Conservation (phyloP, 2,329 filamentous ascomycete genomes). For the Gaeumannomyces tritici region DNA sequence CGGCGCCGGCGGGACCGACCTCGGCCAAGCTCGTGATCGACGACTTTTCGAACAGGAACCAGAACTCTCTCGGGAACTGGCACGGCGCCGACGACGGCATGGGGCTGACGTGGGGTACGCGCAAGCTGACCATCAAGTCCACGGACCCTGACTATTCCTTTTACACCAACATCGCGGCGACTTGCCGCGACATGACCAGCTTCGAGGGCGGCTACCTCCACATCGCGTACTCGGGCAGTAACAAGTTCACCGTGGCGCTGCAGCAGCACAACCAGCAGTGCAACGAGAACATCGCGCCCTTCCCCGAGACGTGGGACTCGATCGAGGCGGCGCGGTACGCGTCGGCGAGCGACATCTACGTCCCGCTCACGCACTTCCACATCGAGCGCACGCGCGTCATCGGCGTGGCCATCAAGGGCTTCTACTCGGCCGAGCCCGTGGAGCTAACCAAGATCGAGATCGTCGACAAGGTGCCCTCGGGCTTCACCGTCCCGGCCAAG, state of each 20-base stretch:
- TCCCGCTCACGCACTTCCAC: slow-evolving; percentile 57
- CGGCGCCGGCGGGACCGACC: slow-evolving; percentile 31
- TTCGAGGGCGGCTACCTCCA: slow-evolving; percentile 53
- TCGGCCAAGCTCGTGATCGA: slow-evolving; percentile 48
- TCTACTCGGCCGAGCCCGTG: slow-evolving; percentile 44
- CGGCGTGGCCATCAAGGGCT: slow-evolving; percentile 55
- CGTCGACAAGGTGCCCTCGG: slow-evolving; percentile 40
- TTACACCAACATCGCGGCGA: slow-evolving; percentile 25
- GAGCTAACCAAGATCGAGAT: slow-evolving; percentile 51
- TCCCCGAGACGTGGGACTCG: slow-evolving; percentile 58
- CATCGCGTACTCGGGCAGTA: slow-evolving; percentile 52
- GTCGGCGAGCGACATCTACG: slow-evolving; percentile 47
- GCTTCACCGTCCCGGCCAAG: slow-evolving; percentile 46
- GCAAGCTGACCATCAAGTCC: slow-evolving; percentile 45
- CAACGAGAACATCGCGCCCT: slow-evolving; percentile 43
- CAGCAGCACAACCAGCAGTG: slow-evolving; percentile 58
- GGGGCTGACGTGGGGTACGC: slow-evolving; percentile 37
- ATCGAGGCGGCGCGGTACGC: slow-evolving; percentile 53
- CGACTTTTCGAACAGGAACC: slow-evolving; percentile 39
- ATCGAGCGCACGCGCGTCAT: slow-evolving; percentile 46
- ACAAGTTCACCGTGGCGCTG: slow-evolving; percentile 53
- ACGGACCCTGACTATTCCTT: slow-evolving; percentile 35
- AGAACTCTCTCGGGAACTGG: slow-evolving; percentile 54
- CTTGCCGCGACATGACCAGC: slow-evolving; percentile 44
- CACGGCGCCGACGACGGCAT: slow-evolving; percentile 51